A percentile compares a stretch with the other conserved stretches of the same genome.
These are phyloP conservation scores for Penstemon newberryi DNA, from an alignment of 257 asterid species.

Conservation along the genomic window DNA sequence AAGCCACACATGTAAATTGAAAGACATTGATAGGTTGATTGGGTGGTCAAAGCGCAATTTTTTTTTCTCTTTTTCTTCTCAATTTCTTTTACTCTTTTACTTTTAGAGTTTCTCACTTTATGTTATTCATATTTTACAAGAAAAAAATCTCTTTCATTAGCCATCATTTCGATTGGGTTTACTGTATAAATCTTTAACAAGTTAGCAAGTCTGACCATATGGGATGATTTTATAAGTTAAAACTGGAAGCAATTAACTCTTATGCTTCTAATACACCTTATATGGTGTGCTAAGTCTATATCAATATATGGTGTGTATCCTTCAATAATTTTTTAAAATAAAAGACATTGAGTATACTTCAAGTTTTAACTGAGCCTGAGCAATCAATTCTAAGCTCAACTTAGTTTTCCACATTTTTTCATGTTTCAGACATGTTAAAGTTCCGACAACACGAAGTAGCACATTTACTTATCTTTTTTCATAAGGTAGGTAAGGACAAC, in stretches of 20 bases:
- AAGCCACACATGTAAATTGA: not conserved
- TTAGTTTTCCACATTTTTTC: not conserved
- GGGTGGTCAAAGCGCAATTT: conserved; percentile 4
- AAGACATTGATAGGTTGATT: not conserved
- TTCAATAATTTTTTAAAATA: not conserved
- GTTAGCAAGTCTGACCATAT: not conserved
- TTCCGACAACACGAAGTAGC: not conserved
- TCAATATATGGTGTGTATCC: not conserved
- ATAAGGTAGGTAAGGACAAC: conserved; percentile 7
- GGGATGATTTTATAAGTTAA: not conserved
- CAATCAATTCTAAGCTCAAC: conserved; percentile 3
- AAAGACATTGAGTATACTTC: conserved; percentile 13
- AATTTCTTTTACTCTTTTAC: not conserved
- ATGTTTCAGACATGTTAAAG: not conserved
- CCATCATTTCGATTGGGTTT: no score
- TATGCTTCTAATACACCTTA: not conserved
- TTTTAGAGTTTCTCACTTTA: not conserved
- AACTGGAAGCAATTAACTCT: conserved; percentile 1
- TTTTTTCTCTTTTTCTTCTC: not conserved
- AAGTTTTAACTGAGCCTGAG: not conserved
- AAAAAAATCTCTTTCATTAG: no score
- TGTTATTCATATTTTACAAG: not conserved
- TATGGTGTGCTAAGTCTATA: not conserved
- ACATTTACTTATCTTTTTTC: not conserved
- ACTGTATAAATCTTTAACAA: not conserved